Conservation (phyloP, 2,329 filamentous ascomycete species). For the Ophiostoma fasciatum region DNA sequence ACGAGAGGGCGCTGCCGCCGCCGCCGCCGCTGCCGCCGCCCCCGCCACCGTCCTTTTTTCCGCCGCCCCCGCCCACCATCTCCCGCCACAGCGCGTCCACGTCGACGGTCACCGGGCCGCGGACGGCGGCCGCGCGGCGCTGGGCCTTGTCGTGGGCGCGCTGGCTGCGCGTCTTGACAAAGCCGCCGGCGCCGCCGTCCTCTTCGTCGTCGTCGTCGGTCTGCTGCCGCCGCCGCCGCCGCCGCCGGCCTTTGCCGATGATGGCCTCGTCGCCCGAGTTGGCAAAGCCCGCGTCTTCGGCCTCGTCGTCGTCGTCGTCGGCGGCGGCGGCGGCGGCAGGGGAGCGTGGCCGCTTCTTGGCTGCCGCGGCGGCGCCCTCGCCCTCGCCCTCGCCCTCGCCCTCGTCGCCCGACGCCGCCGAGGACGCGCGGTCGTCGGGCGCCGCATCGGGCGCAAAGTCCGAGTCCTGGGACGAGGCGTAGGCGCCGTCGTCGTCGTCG, state of each 20-base stretch:
- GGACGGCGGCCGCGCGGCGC: conserved; percentile 33
- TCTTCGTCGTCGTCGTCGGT: conserved; percentile 38
- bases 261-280: conserved; percentile 62
- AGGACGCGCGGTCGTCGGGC: conserved; percentile 25
- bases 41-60: conserved; percentile 12
- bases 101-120: conserved; percentile 51
- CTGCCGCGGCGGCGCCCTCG: conserved; percentile 13
- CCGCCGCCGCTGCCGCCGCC: not conserved
- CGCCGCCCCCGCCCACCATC: conserved; percentile 35
- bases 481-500: conserved; percentile 34
- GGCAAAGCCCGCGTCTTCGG: conserved; percentile 37
- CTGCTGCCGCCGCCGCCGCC: conserved; percentile 18
- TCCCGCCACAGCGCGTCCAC: conserved; percentile 57
- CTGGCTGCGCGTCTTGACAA: conserved; percentile 61
- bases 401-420: conserved; percentile 35
- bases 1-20: conserved; percentile 2
- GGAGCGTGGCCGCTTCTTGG: conserved; percentile 22
- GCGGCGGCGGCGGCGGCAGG: conserved; percentile 8
- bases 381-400: conserved; percentile 18
- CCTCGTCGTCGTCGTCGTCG: conserved; percentile 16
- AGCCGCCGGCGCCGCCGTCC: conserved; percentile 43
- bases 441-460: conserved; percentile 52
- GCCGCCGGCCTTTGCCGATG: conserved; percentile 46
- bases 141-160: conserved; percentile 50
- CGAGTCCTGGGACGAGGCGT: conserved; percentile 58